phyloP scores from a whole-genome alignment of 1,139 yeast genomes.

The Oligophagozyma castellii region DNA sequence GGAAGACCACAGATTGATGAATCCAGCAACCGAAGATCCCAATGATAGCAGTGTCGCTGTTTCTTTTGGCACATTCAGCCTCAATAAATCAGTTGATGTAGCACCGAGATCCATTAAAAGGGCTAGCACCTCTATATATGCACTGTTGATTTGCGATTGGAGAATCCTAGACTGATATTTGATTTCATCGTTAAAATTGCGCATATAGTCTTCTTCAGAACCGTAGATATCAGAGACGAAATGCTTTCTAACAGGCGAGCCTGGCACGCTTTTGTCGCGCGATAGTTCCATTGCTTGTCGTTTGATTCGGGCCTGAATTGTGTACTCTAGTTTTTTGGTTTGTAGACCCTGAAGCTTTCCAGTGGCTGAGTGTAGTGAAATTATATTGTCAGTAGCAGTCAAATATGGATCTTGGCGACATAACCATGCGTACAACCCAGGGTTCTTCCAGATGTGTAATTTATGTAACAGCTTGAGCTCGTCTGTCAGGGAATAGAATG shows the following conservation, averaged over 20 bases:
- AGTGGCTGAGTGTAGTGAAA: slow-evolving; percentile 39
- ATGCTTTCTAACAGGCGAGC: slow-evolving; percentile 23
- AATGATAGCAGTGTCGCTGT: slow-evolving; percentile 24
- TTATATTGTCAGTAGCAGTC: slow-evolving; percentile 50
- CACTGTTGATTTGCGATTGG: slow-evolving; percentile 23
- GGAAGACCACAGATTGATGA: slow-evolving; percentile 28
- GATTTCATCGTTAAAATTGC: slow-evolving; percentile 5
- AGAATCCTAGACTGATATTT: slow-evolving; percentile 21
- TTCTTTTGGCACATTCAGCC: slow-evolving; percentile 24
- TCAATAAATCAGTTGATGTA: slow-evolving; percentile 31
- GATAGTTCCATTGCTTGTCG: slow-evolving; percentile 22
- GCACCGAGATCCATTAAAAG: slow-evolving; percentile 31
- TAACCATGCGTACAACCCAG: slow-evolving; percentile 27
- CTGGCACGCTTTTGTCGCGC: slow-evolving; percentile 2
- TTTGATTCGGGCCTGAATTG: slow-evolving; percentile 24
- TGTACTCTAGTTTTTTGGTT: slow-evolving; percentile 30
- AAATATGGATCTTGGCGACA: slow-evolving; percentile 44
- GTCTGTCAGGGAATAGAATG: slow-evolving; percentile 53
- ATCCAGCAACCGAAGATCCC: slow-evolving; percentile 29
- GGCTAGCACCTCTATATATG: slow-evolving; percentile 27
- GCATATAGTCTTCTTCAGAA: background rate
- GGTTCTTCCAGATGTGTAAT: slow-evolving; percentile 35
- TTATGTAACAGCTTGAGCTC: slow-evolving; percentile 44
- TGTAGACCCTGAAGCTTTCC: slow-evolving; percentile 28
- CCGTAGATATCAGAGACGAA: slow-evolving; percentile 21